Evolutionary conservation across 768 basidiomycete species (phyloP), one percentile per base, ranked within the genome.

Genomic region (Hericium coralloides): DNA sequence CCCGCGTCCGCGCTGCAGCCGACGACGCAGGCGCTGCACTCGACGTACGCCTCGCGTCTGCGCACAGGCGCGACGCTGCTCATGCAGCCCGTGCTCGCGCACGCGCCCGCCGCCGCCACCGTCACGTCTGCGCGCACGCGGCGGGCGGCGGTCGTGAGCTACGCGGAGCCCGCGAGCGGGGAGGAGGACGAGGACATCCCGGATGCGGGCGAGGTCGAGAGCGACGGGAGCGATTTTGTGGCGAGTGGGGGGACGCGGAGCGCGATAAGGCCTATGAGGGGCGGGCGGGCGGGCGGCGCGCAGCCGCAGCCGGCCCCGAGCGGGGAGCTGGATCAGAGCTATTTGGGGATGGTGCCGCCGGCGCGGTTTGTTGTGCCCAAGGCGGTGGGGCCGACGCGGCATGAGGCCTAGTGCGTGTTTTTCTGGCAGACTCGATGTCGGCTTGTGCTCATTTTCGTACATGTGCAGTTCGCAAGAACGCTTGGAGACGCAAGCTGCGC

Each of bases 11-110:
- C 65, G 1, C 72, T 92, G 31, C 79, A 85, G 0, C 78, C 85
- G 0, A 69, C 71, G 0, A 70, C 79, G 0, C 95, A 98, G 67
- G 94, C 88, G 0, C 72, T 84, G 14, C 78, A 82, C 56, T 87
- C 92, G 0, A 88, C 91, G 2, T 98, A 97, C 68, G 76, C 93
- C 0, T 89, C 94, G 6, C 81, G 95, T n/a, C 74, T 98, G 53
- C 84, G 89, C 23, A 95, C 95, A 0, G 97, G 97, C 15, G 79
- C 87, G 3, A 88, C 92, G 0, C 82, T 93, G 6, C 82, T 99
- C 62, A 79, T 98, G 71, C 97, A 99, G 66, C 97, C 97, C 18
- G 82, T 92, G 63, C 64, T 82, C 12, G 70, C 75, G 38, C 71
- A 68, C 0, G 38, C 72, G 15, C 56, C 69, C 2, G 45, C 62